Conservation (phyloP, 768 basidiomycete species). For the Pulveroboletus sp. region DNA sequence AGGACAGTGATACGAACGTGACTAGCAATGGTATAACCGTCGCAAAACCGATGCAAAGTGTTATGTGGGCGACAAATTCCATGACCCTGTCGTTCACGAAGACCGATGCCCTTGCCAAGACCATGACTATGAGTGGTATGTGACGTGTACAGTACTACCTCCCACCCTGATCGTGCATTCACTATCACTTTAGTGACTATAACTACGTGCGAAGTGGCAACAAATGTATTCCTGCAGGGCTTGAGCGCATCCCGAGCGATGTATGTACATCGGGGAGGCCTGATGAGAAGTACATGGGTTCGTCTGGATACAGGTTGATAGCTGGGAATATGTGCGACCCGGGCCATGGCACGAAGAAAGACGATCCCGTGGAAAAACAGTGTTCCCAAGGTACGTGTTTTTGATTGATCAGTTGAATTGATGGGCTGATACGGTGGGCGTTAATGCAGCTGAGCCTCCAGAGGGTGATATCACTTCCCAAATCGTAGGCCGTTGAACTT, state of each 20-base stretch:
- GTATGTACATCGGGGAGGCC: slow-evolving; percentile 51
- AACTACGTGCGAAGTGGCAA: slow-evolving; percentile 75
- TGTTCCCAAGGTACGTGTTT: slow-evolving; percentile 64
- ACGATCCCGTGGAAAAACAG: slow-evolving; percentile 62
- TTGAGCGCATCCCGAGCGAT: slow-evolving; percentile 79
- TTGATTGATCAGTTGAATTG: background rate
- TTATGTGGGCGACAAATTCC: slow-evolving; percentile 86
- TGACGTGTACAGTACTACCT: slow-evolving; percentile 25
- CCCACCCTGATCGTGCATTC: no score
- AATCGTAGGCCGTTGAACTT: slow-evolving; percentile 44
- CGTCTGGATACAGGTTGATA: slow-evolving; percentile 87
- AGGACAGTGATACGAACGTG: background rate
- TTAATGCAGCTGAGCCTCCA: slow-evolving; percentile 60
- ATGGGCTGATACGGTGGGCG: background rate
- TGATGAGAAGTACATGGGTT: slow-evolving; percentile 71
- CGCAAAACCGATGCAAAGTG: slow-evolving; percentile 82
- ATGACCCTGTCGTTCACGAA: slow-evolving; percentile 79
- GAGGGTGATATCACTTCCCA: slow-evolving; percentile 79
- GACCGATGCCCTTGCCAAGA: slow-evolving; percentile 81
- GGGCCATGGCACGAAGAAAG: slow-evolving; percentile 58
- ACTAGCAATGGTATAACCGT: slow-evolving; percentile 89
- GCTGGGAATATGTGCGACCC: slow-evolving; percentile 86
- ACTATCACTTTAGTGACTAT: slow-evolving; percentile 62
- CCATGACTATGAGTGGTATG: slow-evolving; percentile 91
- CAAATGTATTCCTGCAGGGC: slow-evolving; percentile 80